Evolutionary conservation across 2,329 filamentous ascomycete genomes (phyloP).

Genomic region (Nannizziopsis arthrosporioides): DNA sequence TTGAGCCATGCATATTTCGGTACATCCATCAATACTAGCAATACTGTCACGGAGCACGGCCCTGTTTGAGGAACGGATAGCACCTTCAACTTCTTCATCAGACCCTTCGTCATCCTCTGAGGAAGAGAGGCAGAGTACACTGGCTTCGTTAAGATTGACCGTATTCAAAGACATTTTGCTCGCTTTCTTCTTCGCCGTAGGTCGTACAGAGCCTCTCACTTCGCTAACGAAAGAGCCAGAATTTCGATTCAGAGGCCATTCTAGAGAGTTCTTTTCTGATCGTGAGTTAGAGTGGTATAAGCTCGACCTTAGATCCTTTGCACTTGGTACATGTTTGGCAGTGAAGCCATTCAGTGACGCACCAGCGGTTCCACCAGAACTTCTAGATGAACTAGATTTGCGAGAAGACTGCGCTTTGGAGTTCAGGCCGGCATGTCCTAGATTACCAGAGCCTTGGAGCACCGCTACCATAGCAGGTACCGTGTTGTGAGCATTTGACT

Average conservation of each 20-base stretch:
- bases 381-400: constrained; percentile 6
- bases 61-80: constrained; percentile 11
- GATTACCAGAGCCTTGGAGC: constrained; percentile 1
- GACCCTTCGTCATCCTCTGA: constrained; percentile 36
- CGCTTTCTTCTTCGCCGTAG: constrained; percentile 26
- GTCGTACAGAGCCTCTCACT: not conserved
- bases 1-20: constrained; percentile 35
- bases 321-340: constrained; percentile 4
- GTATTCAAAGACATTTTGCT: constrained; percentile 29
- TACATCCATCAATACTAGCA: constrained; percentile 29
- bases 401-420: constrained; percentile 5
- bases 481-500: constrained; percentile 5
- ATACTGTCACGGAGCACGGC: constrained; percentile 29
- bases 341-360: constrained; percentile 2
- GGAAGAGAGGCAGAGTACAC: constrained; percentile 40
- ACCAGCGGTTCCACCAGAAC: constrained; percentile 8
- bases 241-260: not conserved
- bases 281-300: not conserved
- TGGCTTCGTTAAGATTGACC: constrained; percentile 34
- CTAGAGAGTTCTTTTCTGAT: not conserved
- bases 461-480: constrained; percentile 11
- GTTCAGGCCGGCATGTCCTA: constrained; percentile 5
- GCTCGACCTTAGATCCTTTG: not conserved
- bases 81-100: constrained; percentile 18
- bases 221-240: not conserved